Conservation (phyloP, 2,329 filamentous ascomycete species). For the Endothia cerciana region DNA sequence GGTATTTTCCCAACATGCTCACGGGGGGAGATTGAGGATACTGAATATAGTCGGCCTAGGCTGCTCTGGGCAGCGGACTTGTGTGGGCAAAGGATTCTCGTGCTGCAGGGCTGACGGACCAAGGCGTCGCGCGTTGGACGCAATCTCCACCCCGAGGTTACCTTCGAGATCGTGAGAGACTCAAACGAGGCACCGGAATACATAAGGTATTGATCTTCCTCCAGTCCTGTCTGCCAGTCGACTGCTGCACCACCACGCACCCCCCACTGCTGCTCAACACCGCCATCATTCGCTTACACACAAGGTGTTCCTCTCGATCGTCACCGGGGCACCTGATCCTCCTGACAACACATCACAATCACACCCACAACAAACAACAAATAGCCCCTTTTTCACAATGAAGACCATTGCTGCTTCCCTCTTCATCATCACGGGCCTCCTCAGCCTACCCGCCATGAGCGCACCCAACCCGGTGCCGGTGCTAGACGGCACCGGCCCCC, state of each 20-base stretch:
- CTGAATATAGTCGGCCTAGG: slow-evolving; percentile 4
- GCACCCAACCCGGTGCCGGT: background rate
- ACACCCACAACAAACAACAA: background rate
- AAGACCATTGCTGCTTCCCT: background rate
- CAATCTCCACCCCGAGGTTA: background rate
- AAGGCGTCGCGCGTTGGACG: background rate
- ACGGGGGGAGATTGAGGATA: background rate
- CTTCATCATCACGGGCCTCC: background rate
- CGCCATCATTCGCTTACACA: background rate
- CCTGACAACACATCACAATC: background rate
- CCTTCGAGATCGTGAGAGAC: background rate
- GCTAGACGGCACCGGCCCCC: background rate
- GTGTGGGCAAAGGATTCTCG: background rate
- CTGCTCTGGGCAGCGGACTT: background rate
- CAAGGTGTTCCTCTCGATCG: background rate
- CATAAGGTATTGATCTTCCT: background rate
- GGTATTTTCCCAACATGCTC: background rate
- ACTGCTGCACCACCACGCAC: background rate
- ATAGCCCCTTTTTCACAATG: background rate
- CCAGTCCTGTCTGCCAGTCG: background rate
- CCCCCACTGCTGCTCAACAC: background rate
- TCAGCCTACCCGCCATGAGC: background rate
- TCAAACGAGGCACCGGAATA: background rate
- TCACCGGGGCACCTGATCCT: background rate
- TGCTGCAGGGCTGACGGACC: background rate